Evolutionary conservation across 768 basidiomycete species (phyloP).

Genomic region (Trametes cubensis): DNA sequence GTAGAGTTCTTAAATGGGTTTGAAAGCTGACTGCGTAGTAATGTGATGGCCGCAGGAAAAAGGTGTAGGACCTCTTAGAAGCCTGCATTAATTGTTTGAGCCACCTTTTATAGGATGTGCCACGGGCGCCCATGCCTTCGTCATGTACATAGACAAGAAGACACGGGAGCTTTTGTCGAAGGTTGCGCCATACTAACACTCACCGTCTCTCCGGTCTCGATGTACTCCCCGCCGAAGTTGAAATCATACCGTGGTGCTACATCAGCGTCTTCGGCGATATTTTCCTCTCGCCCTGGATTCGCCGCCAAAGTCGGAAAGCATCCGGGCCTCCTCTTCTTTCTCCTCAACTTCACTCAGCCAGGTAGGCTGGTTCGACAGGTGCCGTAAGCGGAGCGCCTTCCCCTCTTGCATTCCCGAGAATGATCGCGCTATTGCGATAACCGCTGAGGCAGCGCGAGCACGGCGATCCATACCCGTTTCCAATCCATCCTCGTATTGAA

Average conservation of each 20-base stretch:
- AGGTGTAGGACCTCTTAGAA: no score
- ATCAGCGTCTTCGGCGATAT: background rate
- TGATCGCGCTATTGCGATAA: no score
- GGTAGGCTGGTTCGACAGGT: background rate
- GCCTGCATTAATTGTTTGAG: no score
- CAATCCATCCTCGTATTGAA: background rate
- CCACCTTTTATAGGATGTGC: no score
- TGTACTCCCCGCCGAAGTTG: background rate
- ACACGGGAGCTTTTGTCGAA: background rate
- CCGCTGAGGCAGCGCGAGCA: no score
- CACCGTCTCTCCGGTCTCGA: conserved; percentile 11
- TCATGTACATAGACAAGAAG: background rate
- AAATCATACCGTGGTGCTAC: background rate
- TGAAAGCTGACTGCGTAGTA: no score
- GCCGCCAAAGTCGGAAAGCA: conserved; percentile 14
- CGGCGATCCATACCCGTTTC: no score
- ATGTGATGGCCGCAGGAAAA: no score
- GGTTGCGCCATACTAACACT: background rate
- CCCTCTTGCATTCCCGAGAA: no score
- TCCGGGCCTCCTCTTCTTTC: conserved; percentile 19
- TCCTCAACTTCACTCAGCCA: conserved; percentile 12
- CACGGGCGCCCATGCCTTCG: no score
- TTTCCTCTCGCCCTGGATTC: conserved; percentile 3
- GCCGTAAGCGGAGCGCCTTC: background rate
- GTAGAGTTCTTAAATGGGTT: no score